Evolutionary conservation across 495 filamentous ascomycete genomes (phyloP).

Genomic region (Penicillium longicatenatum): DNA sequence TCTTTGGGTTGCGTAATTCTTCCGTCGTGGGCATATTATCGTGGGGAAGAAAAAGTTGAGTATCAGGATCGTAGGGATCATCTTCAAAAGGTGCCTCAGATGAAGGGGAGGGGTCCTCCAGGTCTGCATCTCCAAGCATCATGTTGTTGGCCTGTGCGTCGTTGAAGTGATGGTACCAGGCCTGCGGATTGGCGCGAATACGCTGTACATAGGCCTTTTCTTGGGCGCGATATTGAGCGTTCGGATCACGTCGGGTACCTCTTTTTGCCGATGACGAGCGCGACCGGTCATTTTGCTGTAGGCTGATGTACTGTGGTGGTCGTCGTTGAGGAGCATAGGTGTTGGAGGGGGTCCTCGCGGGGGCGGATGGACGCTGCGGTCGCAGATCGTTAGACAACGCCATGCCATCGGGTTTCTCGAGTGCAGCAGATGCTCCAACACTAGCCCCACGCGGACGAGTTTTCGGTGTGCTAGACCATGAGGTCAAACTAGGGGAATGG

Average conservation of each 20-base stretch:
- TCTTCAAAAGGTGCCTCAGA: constrained; percentile 80
- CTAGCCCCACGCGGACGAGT: constrained; percentile 45
- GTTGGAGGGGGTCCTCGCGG: constrained; percentile 66
- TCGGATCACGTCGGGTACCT: constrained; percentile 62
- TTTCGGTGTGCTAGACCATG: constrained; percentile 41
- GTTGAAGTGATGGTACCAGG: constrained; percentile 68
- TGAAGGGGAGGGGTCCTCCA: constrained; percentile 87
- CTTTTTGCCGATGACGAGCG: constrained; percentile 57
- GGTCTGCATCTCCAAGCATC: constrained; percentile 75
- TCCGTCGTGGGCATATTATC: constrained; percentile 86
- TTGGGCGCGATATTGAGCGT: constrained; percentile 79
- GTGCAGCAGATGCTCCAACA: constrained; percentile 32
- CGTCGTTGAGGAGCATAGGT: constrained; percentile 77
- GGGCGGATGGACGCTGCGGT: constrained; percentile 60
- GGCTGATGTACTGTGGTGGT: constrained; percentile 61
- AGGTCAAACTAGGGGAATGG: constrained; percentile 41
- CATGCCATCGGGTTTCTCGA: constrained; percentile 38
- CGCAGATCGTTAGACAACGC: constrained; percentile 34
- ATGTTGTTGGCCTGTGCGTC: constrained; percentile 66
- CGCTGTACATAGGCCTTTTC: constrained; percentile 80
- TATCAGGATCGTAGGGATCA: constrained; percentile 89
- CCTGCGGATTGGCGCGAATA: constrained; percentile 69
- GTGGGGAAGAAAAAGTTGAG: constrained; percentile 83
- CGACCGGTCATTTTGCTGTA: constrained; percentile 47
- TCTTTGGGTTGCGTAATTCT: constrained; percentile 83